Evolutionary conservation across 768 basidiomycete species (phyloP), one percentile per base, ranked within the genome.

Genomic region (Trametes maxima): DNA sequence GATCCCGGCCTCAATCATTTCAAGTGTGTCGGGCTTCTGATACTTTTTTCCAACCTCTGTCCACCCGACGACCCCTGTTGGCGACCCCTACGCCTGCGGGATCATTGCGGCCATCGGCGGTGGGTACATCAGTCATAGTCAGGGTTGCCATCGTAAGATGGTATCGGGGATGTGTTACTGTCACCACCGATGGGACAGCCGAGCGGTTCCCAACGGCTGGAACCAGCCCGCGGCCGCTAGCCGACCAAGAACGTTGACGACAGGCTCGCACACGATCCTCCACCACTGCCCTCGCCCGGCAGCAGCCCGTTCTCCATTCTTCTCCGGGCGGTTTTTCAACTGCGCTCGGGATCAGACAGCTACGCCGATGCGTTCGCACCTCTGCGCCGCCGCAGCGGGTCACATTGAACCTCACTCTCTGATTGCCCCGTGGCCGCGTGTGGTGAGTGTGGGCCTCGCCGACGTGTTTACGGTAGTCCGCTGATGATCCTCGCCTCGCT

Each of bases 1-100:
- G 53, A 59, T 59, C 62, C 62, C 57, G 62, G 57, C 62, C 57
- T 55, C 57, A 63, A 51, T 64, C 54, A 54, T 33, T 53, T 53
- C 19, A n/a, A n/a, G n/a, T 37, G 13, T 19, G 5, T 40, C 45
- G 14, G 1, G 2, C 0, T 2, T 3, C 3, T 6, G 8, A 5
- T 2, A 2, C 36, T 36, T 45, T 17, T 33, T 46, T n/a, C 25
- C 35, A 11, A 19, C 35, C 39, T 24, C 52, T 22, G 10, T 40
- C 40, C 14, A 19, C 53, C 24, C 17, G 24, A 16, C 24, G 1
- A 51, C 6, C 17, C 16, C 49, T 4, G 12, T 17, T 17, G 24
- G 48, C 22, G 49, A 28, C n/a, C 17, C 24, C 3, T 28, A 5
- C 14, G 40, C 53, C n/a, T 44, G 43, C 28, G 24, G 42, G 14